Conservation (phyloP, 1,284 basidiomycete species). For the Rhodotorula sp. region DNA sequence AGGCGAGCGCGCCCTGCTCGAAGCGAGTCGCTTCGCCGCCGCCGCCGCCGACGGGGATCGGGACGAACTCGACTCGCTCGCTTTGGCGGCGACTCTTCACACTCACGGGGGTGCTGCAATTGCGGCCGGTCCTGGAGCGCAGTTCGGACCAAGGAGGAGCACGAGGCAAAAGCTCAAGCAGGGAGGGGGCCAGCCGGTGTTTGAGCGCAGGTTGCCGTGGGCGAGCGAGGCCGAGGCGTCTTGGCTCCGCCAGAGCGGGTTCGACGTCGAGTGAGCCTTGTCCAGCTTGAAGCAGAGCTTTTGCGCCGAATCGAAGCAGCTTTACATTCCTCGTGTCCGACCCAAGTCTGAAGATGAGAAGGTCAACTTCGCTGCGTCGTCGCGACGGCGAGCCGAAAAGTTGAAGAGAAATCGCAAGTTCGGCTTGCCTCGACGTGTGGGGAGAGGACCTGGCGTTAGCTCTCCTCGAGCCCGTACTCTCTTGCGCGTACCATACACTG, state of each 20-base stretch:
- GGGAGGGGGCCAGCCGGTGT: slow-evolving; percentile 1
- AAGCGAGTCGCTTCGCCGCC: not conserved
- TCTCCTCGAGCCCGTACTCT: not conserved
- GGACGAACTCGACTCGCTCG: not conserved
- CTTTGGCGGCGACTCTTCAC: not conserved
- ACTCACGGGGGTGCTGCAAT: not conserved
- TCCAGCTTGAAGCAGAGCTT: too few relatives aligned
- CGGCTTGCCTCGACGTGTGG: not conserved
- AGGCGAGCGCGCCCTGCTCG: slow-evolving; percentile 40
- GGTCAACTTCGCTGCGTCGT: not conserved
- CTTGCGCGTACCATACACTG: not conserved
- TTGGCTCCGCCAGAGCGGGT: slow-evolving; percentile 23
- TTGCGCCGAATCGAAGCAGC: not conserved
- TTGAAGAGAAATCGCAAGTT: too few relatives aligned
- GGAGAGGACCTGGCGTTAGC: not conserved
- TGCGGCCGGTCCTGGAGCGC: slow-evolving; percentile 1
- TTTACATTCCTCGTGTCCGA: not conserved
- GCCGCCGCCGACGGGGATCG: not conserved
- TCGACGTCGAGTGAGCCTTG: not conserved
- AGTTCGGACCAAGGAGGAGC: slow-evolving; percentile 1
- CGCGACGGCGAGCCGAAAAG: not conserved
- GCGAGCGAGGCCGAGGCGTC: slow-evolving; percentile 11
- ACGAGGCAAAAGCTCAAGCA: slow-evolving; percentile 4
- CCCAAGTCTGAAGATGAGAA: not conserved
- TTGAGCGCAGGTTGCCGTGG: slow-evolving; percentile 9